A percentile compares a stretch with the other conserved stretches of the same genome.
Conservation (phyloP, 2,329 filamentous ascomycete species). For the Lasiodiplodia sp. region DNA sequence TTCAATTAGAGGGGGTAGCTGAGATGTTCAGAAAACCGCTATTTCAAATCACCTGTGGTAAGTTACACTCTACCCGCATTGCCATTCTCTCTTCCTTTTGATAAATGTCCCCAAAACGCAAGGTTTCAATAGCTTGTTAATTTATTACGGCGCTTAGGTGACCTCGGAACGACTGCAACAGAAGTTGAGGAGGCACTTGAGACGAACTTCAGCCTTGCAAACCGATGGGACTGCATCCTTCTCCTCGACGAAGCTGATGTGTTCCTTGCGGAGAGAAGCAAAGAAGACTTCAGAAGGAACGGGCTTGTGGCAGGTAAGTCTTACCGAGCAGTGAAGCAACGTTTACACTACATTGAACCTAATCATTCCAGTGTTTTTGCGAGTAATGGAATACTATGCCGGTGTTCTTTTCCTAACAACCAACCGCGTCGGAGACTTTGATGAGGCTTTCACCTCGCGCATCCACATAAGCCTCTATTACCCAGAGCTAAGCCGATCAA, state of each 20-base stretch:
- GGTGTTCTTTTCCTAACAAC: conserved; percentile 46
- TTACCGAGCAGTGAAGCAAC: accelerated
- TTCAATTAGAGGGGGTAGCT: background rate
- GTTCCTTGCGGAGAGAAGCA: background rate
- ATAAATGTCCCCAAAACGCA: no score
- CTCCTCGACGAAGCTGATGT: background rate
- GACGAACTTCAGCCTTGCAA: background rate
- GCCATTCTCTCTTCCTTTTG: no score
- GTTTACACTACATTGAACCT: background rate
- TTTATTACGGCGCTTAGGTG: background rate
- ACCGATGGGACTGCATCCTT: background rate
- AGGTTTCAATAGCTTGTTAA: no score
- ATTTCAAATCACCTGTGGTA: background rate
- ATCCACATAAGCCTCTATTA: conserved; percentile 45
- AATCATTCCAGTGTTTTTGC: conserved; percentile 18
- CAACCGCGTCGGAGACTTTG: conserved; percentile 43
- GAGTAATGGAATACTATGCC: conserved; percentile 20
- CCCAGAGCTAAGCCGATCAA: conserved; percentile 40
- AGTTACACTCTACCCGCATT: no score
- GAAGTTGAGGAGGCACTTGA: background rate
- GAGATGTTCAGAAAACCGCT: background rate
- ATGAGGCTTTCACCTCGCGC: conserved; percentile 28
- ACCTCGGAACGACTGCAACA: background rate
- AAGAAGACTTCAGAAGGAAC: background rate
- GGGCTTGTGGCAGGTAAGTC: background rate